Evolutionary conservation across 768 basidiomycete genomes (phyloP).

Genomic region (Lactifluus volemus): DNA sequence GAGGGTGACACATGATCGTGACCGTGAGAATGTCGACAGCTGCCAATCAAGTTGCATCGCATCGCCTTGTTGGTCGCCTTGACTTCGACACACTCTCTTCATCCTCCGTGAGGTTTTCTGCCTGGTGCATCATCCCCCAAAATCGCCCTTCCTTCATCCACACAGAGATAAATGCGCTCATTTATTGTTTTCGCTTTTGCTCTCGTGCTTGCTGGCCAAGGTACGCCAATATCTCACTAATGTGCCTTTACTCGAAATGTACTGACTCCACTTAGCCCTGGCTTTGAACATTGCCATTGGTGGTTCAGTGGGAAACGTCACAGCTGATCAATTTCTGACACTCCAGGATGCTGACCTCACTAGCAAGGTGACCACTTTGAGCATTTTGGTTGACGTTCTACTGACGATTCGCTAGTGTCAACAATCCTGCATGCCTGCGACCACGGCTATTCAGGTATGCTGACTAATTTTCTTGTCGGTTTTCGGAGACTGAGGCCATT

Average conservation of each 20-base stretch:
- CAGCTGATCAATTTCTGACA: constrained; percentile 37
- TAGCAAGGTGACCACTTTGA: constrained; percentile 22
- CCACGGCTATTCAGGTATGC: constrained; percentile 23
- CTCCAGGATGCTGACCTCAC: constrained; percentile 28
- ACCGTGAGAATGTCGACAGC: neutral
- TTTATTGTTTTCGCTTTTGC: constrained; percentile 28
- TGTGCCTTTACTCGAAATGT: neutral
- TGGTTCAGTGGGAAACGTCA: constrained; percentile 29
- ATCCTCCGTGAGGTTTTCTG: constrained; percentile 20
- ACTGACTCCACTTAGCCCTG: constrained; percentile 21
- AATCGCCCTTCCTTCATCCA: neutral
- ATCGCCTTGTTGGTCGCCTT: neutral
- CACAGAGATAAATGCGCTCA: constrained; percentile 21
- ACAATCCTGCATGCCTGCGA: constrained; percentile 24
- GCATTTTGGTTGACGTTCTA: neutral
- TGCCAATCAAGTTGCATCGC: neutral
- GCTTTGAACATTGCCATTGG: constrained; percentile 44
- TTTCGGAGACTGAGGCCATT: neutral
- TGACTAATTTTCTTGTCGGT: neutral
- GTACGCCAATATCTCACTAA: constrained; percentile 26
- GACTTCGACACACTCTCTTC: neutral
- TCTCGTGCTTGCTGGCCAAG: constrained; percentile 48
- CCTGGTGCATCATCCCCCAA: constrained; percentile 13
- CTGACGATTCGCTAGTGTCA: constrained; percentile 28
- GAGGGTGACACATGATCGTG: neutral